Evolutionary conservation across 306 rosid species (phyloP).

Genomic region (Acacia acuminata): DNA sequence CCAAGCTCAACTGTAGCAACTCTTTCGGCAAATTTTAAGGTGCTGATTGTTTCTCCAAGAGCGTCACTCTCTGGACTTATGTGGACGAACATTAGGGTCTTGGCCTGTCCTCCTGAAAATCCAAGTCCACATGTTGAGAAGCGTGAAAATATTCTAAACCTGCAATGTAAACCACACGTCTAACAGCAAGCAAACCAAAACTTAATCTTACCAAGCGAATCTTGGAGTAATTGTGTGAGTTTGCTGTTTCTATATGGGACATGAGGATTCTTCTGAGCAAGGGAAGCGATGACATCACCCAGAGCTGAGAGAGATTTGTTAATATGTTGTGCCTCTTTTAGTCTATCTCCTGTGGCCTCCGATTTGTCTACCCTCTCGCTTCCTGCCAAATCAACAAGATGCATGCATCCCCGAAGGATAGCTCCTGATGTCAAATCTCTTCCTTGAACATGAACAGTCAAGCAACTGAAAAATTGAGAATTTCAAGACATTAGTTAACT

Average conservation of each 20-base stretch:
- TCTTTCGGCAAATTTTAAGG: conserved; percentile 94
- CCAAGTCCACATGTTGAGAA: conserved; percentile 26
- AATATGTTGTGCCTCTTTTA: conserved; percentile 95
- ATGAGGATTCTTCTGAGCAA: conserved; percentile 93
- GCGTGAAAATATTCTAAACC: not conserved
- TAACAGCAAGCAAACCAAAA: not conserved
- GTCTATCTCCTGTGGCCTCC: conserved; percentile 93
- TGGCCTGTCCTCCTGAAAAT: conserved; percentile 89
- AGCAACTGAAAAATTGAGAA: conserved; percentile 69
- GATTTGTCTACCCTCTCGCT: conserved; percentile 98
- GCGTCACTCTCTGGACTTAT: conserved; percentile 89
- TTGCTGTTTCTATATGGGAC: conserved; percentile 96
- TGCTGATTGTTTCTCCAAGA: conserved; percentile 81
- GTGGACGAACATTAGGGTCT: conserved; percentile 97
- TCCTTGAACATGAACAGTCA: conserved; percentile 99
- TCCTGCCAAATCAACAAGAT: conserved; percentile 95
- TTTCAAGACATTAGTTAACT: conserved; percentile 32
- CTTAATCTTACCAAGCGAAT: conserved; percentile 84
- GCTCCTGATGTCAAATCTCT: conserved; percentile 87
- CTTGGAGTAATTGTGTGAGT: conserved; percentile 95
- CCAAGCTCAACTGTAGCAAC: conserved; percentile 98
- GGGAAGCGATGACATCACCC: conserved; percentile 96
- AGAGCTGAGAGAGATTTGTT: conserved; percentile 94
- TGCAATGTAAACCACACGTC: conserved; percentile 3
- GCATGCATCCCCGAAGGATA: conserved; percentile 86